These are phyloP conservation scores for Fusarium dimerum DNA, from an alignment of 2,329 filamentous ascomycete genomes.

Conservation along the genomic window DNA sequence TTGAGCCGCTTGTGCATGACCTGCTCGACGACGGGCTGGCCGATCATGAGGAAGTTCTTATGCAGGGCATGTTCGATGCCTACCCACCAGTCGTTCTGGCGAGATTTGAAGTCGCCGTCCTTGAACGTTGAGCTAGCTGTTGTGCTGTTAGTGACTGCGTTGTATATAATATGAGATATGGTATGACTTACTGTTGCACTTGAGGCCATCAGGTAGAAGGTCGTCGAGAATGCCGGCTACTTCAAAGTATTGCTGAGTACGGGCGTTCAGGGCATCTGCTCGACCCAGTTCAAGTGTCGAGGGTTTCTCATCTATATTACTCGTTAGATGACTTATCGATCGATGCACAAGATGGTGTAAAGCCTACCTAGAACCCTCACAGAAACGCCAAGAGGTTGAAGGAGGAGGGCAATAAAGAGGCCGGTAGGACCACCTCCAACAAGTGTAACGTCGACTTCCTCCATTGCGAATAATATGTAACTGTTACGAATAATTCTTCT, in stretches of 20 bases:
- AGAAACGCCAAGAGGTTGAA: slow-evolving; percentile 42
- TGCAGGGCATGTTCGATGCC: slow-evolving; percentile 45
- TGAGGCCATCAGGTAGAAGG: slow-evolving; percentile 43
- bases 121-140: slow-evolving; percentile 49
- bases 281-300: slow-evolving; percentile 42
- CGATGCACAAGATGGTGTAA: background rate
- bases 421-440: slow-evolving; percentile 46
- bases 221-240: slow-evolving; percentile 45
- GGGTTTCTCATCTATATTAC: slow-evolving; percentile 38
- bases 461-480: background rate
- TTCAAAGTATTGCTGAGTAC: slow-evolving; percentile 50
- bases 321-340: too few relatives aligned
- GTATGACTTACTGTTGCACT: slow-evolving; percentile 46
- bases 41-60: slow-evolving; percentile 53
- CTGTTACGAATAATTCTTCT: too few relatives aligned
- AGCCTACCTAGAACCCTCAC: slow-evolving; percentile 41
- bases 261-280: slow-evolving; percentile 50
- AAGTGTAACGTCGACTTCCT: slow-evolving; percentile 6
- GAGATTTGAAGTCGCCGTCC: slow-evolving; percentile 47
- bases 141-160: background rate
- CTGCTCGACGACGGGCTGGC: slow-evolving; percentile 47
- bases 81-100: slow-evolving; percentile 50
- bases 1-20: slow-evolving; percentile 38
- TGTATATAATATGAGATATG: too few relatives aligned
- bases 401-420: slow-evolving; percentile 45